Base-by-base conservation (phyloP, 306 rosid species). In the Vigna reflexopilosa region DNA sequence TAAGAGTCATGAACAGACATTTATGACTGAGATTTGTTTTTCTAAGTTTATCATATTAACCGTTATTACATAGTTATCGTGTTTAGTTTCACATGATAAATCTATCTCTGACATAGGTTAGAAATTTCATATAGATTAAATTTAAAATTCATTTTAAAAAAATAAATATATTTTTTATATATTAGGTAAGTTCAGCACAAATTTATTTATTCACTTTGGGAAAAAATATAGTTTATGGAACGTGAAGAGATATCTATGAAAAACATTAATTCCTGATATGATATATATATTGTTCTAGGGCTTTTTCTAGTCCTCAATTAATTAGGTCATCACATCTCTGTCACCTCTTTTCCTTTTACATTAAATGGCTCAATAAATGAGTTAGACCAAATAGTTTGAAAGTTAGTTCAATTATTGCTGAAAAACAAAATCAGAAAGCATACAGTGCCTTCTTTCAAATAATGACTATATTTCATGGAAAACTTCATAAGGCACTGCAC, bases 381-480 rank as follows among this genome's bases (percentile, higher is more conserved):
- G 56, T 11, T 47, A 58, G 20, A 71, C 76, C 48, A 30, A 30
- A 52, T 17, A 71, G 19, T n/a, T 73, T 26, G 30, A 4, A 0
- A 28, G 22, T 67, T 28, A 40, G 74, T 67, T 44, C 30, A 26
- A 54, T 42, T 52, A 67, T 47, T 77, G 70, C 73, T 36, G 13
- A 30, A 36, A 65, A 20, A 51, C 54, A 50, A 65, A 26, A 26
- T 38, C 11, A 5, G 16, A 61, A 11, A 22, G 20, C 42, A 32
- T 12, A 34, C 32, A 32, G 38, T 34, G 15, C 59, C 9, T 32
- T 59, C 59, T 47, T 75, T 32, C 17, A 32, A 45, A 12, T 30
- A 30, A 16, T 36, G 20, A 36, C 9, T 16, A 49, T 28, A 50
- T 4, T 58, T 24, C 4, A 17, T 17, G 26, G 26, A 32, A 71